Evolutionary conservation across 176 grass and related monocot species (phyloP).

Genomic region (Raddia distichophylla): DNA sequence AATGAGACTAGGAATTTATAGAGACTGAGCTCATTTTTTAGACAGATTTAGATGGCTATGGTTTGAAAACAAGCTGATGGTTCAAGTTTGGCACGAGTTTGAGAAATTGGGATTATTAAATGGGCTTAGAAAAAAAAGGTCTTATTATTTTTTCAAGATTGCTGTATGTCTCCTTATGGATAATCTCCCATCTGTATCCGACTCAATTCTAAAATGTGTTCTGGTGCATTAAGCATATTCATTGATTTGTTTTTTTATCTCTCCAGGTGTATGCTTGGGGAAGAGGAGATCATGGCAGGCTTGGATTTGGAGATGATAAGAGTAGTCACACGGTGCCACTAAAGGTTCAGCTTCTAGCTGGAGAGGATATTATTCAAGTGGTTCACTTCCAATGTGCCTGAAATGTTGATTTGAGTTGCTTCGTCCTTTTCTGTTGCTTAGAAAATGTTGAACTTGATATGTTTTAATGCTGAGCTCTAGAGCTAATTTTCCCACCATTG

Average conservation of each 20-base stretch:
- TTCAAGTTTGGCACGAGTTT: slow-evolving; percentile 3
- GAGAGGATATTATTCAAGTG: slow-evolving; percentile 89
- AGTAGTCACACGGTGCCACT: slow-evolving; percentile 98
- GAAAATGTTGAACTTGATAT: slow-evolving; percentile 1
- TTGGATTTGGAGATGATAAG: slow-evolving; percentile 99
- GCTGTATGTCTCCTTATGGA: not conserved
- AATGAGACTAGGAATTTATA: slow-evolving; percentile 6
- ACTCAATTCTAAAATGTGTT: slow-evolving; percentile 6
- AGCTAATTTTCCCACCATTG: slow-evolving; percentile 33
- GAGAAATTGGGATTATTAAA: not conserved
- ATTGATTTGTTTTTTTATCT: slow-evolving; percentile 19
- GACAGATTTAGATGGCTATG: not conserved
- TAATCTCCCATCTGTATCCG: not conserved
- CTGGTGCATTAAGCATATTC: slow-evolving; percentile 2
- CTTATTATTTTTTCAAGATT: slow-evolving; percentile 14
- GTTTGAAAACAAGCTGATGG: not conserved
- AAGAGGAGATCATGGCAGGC: slow-evolving; percentile 96
- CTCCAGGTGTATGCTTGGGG: slow-evolving; percentile 98
- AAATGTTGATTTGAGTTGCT: slow-evolving; percentile 22
- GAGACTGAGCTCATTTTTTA: slow-evolving; percentile 1
- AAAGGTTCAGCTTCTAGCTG: slow-evolving; percentile 73
- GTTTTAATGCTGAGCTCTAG: slow-evolving; percentile 23
- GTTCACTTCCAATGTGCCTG: not conserved
- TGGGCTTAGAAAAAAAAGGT: not conserved
- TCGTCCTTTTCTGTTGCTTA: slow-evolving; percentile 6